Evolutionary conservation across 768 basidiomycete genomes (phyloP).

Genomic region (Auriscalpium vulgare): DNA sequence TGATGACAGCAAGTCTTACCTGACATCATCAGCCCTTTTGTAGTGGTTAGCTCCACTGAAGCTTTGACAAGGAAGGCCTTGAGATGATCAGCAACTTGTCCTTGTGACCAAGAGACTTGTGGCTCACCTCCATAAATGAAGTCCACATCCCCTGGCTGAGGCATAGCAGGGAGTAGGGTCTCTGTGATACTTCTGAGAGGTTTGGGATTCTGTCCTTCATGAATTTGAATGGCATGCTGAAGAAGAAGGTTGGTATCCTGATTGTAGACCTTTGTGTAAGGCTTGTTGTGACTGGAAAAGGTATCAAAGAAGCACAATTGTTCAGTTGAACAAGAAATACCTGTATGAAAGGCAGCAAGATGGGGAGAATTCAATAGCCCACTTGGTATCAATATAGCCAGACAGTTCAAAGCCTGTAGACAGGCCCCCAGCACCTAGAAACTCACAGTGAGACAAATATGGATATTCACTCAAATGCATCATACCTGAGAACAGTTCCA

Average conservation of each 20-base stretch:
- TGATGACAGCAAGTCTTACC: background rate
- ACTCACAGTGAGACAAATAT: background rate
- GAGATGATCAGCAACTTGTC: background rate
- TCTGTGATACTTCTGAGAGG: slow-evolving; percentile 33
- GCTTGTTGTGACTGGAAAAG: slow-evolving; percentile 50
- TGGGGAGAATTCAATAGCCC: slow-evolving; percentile 60
- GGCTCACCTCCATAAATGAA: slow-evolving; percentile 65
- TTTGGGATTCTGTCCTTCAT: slow-evolving; percentile 31
- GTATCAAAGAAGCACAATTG: background rate
- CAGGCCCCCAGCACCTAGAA: slow-evolving; percentile 67
- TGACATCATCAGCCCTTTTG: slow-evolving; percentile 32
- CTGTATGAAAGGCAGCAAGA: slow-evolving; percentile 57
- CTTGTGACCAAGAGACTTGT: background rate
- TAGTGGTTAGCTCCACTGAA: slow-evolving; percentile 59
- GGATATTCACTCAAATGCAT: background rate
- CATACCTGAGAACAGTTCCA: slow-evolving; percentile 66
- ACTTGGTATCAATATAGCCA: slow-evolving; percentile 52
- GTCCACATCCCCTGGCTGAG: slow-evolving; percentile 51
- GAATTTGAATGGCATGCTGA: slow-evolving; percentile 44
- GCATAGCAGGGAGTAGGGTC: slow-evolving; percentile 35
- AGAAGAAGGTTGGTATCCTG: slow-evolving; percentile 55
- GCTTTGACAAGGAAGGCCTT: slow-evolving; percentile 73
- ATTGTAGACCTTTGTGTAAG: slow-evolving; percentile 51
- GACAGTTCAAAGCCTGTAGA: slow-evolving; percentile 60
- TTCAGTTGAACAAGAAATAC: slow-evolving; percentile 28